Conservation (phyloP, 2,329 filamentous ascomycete species). For the Ceratocystis albifundus region DNA sequence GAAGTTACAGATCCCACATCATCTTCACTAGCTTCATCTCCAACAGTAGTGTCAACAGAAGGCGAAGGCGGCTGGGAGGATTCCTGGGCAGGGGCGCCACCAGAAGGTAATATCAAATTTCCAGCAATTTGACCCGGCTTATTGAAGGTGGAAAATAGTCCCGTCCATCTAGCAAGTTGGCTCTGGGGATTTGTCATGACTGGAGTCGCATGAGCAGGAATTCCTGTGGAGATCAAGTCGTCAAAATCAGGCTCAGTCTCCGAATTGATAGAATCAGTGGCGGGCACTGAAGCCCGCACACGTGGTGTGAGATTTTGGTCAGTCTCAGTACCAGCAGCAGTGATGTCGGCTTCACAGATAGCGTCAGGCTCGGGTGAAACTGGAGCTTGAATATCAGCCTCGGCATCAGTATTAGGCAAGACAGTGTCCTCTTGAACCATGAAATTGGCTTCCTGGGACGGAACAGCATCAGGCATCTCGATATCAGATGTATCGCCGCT, state of each 20-base stretch:
- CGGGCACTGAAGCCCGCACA: slow-evolving; percentile 6
- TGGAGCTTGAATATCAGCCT: neutral
- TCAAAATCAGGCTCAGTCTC: slow-evolving; percentile 17
- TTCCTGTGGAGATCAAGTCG: neutral
- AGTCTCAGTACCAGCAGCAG: neutral
- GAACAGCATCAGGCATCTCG: neutral
- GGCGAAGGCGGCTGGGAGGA: neutral
- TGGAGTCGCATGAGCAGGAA: neutral
- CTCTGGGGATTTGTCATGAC: neutral
- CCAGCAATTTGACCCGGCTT: neutral
- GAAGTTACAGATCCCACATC: slow-evolving; percentile 13
- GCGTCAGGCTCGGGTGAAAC: no score
- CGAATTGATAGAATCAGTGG: slow-evolving; percentile 6
- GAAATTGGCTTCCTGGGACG: neutral
- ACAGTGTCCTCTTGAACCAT: no score
- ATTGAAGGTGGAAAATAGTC: neutral
- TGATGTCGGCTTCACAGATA: neutral
- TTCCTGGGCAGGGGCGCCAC: neutral
- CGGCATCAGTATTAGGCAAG: neutral
- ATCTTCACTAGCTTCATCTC: slow-evolving; percentile 10
- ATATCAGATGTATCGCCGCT: neutral
- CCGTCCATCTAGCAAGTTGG: neutral
- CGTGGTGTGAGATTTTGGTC: slow-evolving; percentile 14
- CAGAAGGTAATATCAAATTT: neutral
- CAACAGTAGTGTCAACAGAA: neutral